Conservation (phyloP, 495 filamentous ascomycete genomes). For the Podospora anserina region DNA sequence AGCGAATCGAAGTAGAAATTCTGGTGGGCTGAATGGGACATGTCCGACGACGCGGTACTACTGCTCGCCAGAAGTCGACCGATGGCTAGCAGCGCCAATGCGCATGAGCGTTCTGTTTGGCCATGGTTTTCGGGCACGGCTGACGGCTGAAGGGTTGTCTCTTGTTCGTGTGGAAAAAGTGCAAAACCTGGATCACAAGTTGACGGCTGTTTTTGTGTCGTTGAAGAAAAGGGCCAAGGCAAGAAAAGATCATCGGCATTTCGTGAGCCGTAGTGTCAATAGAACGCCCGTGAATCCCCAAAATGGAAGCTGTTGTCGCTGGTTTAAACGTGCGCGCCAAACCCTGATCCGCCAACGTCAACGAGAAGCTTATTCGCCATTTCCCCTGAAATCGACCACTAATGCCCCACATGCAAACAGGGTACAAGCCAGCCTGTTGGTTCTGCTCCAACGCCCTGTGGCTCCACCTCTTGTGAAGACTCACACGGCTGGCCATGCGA, state of each 20-base stretch:
- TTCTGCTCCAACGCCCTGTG: neutral
- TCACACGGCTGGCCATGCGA: neutral
- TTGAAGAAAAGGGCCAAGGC: neutral
- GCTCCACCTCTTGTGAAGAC: conserved; percentile 1
- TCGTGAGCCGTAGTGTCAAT: neutral
- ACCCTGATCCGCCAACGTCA: neutral
- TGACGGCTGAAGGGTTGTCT: neutral
- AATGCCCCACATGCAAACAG: conserved; percentile 3
- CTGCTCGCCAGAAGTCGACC: neutral
- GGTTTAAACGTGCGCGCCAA: neutral
- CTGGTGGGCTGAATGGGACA: neutral
- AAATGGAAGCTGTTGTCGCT: neutral
- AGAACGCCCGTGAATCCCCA: neutral
- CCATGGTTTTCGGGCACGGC: neutral
- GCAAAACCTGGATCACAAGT: neutral
- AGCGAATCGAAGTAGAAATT: neutral
- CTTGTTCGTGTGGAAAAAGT: neutral
- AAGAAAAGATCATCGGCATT: neutral
- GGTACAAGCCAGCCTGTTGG: neutral
- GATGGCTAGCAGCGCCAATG: neutral
- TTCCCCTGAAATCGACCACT: neutral
- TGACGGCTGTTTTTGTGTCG: neutral
- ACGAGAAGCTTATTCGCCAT: conserved; percentile 4
- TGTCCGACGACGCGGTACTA: neutral
- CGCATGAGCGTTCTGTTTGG: neutral